Conservation (phyloP, 257 asterid species). For the Datura wrightii region DNA sequence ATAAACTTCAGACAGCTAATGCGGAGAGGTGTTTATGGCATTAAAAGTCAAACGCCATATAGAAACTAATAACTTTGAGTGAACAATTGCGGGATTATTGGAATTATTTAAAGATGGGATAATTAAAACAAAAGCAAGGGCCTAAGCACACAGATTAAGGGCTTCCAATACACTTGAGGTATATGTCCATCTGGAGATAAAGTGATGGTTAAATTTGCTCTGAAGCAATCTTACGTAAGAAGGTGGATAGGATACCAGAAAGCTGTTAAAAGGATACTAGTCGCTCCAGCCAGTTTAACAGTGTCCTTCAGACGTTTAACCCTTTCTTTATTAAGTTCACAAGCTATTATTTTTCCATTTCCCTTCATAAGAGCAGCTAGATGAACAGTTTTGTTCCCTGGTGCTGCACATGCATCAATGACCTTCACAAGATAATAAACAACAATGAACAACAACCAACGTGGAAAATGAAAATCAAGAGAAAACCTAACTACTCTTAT, state of each 20-base stretch:
- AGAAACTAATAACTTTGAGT: neutral
- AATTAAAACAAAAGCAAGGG: neutral
- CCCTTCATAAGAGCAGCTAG: conserved; percentile 93
- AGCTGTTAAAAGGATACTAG: conserved; percentile 67
- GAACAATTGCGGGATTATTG: neutral
- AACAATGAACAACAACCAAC: conserved; percentile 26
- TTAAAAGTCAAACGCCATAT: neutral
- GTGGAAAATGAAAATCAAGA: conserved; percentile 21
- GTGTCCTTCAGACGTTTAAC: conserved; percentile 63
- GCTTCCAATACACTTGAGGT: neutral
- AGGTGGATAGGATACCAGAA: conserved; percentile 17
- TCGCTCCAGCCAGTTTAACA: conserved; percentile 75
- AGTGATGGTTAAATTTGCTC: neutral
- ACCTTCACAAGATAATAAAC: conserved; percentile 62
- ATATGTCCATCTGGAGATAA: neutral
- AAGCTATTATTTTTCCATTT: conserved; percentile 79
- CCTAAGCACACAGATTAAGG: conserved; percentile 6
- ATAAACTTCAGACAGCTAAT: neutral
- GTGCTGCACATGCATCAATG: conserved; percentile 96
- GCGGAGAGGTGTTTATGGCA: neutral
- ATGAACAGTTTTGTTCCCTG: conserved; percentile 95
- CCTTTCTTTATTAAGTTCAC: conserved; percentile 85
- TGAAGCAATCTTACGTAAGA: neutral
- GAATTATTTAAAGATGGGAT: neutral
- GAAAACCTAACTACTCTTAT: neutral